A percentile compares a stretch with the other conserved stretches of the same genome.
phyloP scores from a whole-genome alignment of 352 stramenopile species.

The Pythium dissotocum region DNA sequence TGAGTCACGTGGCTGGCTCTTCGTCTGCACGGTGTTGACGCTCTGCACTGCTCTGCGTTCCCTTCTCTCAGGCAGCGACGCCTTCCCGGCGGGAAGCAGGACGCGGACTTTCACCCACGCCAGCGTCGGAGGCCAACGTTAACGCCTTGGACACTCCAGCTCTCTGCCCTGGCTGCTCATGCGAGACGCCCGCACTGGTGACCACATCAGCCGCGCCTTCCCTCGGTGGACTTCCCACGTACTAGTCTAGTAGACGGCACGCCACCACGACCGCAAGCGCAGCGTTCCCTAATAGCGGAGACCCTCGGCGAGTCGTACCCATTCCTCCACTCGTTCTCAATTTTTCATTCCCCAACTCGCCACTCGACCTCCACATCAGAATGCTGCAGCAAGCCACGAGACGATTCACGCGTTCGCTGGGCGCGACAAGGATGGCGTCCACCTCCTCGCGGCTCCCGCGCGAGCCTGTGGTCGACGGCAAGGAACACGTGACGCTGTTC shows the following conservation, averaged over 20 bases:
- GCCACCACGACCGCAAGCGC: not conserved
- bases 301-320: not conserved
- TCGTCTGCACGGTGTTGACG: not conserved
- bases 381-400: not conserved
- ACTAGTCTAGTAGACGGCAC: not conserved
- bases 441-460: not conserved
- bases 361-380: not conserved
- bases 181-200: not conserved
- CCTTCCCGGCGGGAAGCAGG: not conserved
- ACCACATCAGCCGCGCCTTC: not conserved
- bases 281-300: not conserved
- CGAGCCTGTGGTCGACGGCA: slow-evolving; percentile 23
- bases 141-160: not conserved
- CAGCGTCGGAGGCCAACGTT: not conserved
- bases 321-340: not conserved
- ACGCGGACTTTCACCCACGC: not conserved
- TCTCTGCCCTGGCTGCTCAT: not conserved
- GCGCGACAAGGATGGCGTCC: not conserved
- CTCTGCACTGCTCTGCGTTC: not conserved
- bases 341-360: not conserved
- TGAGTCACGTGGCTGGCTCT: not conserved
- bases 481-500: slow-evolving; percentile 91
- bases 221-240: not conserved
- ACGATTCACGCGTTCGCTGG: not conserved
- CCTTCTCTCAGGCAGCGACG: not conserved